Evolutionary conservation across 2,329 filamentous ascomycete species (phyloP).

Genomic region (Delphinella strobiligena): DNA sequence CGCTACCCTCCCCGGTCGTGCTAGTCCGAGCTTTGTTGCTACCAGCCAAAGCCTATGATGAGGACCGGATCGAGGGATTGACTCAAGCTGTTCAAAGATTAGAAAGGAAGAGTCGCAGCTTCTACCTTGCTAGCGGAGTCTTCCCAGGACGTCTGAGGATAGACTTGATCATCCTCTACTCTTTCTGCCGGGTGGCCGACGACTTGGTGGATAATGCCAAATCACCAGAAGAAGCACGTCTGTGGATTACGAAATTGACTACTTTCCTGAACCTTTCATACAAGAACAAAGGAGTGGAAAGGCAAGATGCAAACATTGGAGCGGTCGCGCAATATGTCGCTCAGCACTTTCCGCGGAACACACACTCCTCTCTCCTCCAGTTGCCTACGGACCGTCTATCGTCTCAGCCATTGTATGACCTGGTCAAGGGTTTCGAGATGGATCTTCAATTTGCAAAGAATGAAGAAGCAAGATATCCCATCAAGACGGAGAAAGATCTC

Average conservation of each 20-base stretch:
- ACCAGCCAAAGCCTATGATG: slow-evolving; percentile 42
- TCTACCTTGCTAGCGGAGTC: slow-evolving; percentile 58
- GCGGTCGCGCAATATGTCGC: slow-evolving; percentile 27
- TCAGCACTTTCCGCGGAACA: slow-evolving; percentile 39
- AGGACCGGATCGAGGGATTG: slow-evolving; percentile 45
- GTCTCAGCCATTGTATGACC: slow-evolving; percentile 46
- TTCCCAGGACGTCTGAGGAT: slow-evolving; percentile 57
- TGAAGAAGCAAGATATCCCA: slow-evolving; percentile 35
- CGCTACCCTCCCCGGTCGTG: slow-evolving; percentile 35
- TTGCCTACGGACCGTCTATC: slow-evolving; percentile 48
- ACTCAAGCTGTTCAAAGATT: slow-evolving; percentile 47
- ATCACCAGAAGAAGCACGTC: slow-evolving; percentile 38
- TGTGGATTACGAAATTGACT: slow-evolving; percentile 48
- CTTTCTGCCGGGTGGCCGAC: slow-evolving; percentile 62
- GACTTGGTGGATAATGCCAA: slow-evolving; percentile 58
- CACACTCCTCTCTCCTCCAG: slow-evolving; percentile 44
- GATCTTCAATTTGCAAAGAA: slow-evolving; percentile 44
- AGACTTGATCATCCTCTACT: slow-evolving; percentile 58
- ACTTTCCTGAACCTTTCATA: slow-evolving; percentile 46
- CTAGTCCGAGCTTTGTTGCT: slow-evolving; percentile 42
- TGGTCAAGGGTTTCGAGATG: slow-evolving; percentile 57
- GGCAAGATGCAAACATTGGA: slow-evolving; percentile 13
- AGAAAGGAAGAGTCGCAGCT: slow-evolving; percentile 56
- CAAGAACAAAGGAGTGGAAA: slow-evolving; percentile 16
- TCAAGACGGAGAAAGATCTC: slow-evolving; percentile 46